These are phyloP conservation scores for Rhizophora apiculata DNA, from an alignment of 345 rosid genomes.

Conservation along the genomic window DNA sequence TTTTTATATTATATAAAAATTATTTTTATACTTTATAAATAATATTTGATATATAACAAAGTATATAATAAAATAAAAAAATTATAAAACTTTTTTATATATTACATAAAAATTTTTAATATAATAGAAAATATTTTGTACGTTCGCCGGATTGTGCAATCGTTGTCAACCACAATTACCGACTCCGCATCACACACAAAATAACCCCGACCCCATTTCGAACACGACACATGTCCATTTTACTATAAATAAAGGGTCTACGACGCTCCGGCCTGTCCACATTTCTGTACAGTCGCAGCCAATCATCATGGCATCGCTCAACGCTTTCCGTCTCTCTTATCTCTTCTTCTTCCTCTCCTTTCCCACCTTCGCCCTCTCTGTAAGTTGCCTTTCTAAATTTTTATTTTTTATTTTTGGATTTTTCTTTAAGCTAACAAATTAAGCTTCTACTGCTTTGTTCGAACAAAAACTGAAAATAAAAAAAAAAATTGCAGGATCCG, in stretches of 20 bases:
- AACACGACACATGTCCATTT: neutral
- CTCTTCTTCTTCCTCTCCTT: conserved; percentile 26
- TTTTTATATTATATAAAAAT: no score
- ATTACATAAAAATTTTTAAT: no score
- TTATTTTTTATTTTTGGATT: neutral
- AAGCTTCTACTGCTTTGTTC: neutral
- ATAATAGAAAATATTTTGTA: no score
- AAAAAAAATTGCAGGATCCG: conserved; percentile 25
- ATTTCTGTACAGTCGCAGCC: neutral
- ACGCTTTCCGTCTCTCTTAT: neutral
- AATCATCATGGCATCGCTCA: conserved; percentile 5
- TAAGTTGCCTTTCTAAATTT: conserved; percentile 18
- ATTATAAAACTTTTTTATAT: no score
- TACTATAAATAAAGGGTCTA: neutral
- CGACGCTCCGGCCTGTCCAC: neutral
- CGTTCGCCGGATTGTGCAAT: no score
- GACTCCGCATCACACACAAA: no score
- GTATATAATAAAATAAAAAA: no score
- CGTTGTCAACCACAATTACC: no score
- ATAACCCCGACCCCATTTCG: neutral
- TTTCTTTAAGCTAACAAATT: neutral
- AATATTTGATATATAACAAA: no score
- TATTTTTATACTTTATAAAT: no score
- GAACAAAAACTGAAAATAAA: no score
- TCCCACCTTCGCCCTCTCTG: conserved; percentile 15